These are phyloP conservation scores for Colletotrichum camelliae DNA, from an alignment of 2,329 filamentous ascomycete genomes.

Conservation along the genomic window DNA sequence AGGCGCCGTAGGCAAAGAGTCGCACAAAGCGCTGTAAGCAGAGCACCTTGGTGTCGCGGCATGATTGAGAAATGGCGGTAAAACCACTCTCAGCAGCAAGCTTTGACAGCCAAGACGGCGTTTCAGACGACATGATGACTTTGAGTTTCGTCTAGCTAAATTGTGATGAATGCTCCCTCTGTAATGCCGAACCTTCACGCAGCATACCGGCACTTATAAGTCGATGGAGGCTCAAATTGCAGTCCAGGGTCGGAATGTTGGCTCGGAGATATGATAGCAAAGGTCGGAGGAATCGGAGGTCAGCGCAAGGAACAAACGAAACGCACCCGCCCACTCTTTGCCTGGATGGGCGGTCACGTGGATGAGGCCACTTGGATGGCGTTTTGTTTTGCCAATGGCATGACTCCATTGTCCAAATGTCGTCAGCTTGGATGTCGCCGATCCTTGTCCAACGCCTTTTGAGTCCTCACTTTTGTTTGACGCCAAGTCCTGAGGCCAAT, in stretches of 20 bases:
- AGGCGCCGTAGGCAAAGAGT: slow-evolving; percentile 67
- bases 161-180: neutral
- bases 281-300: neutral
- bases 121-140: neutral
- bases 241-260: neutral
- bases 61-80: slow-evolving; percentile 43
- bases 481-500: neutral
- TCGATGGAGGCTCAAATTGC: neutral
- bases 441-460: neutral
- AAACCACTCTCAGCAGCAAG: slow-evolving; percentile 48
- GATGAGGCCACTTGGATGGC: neutral
- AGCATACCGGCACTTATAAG: neutral
- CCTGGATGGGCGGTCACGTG: neutral
- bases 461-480: neutral
- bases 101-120: neutral
- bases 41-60: slow-evolving; percentile 60
- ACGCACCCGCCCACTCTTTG: neutral
- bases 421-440: neutral
- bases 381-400: neutral
- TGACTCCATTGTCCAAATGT: neutral
- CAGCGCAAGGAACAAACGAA: neutral
- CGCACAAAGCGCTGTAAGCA: slow-evolving; percentile 65
- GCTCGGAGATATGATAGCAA: slow-evolving; percentile 16
- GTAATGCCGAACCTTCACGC: neutral
- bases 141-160: neutral